A percentile compares a stretch with the other conserved stretches of the same genome.
phyloP scores from a whole-genome alignment of 2,329 filamentous ascomycete genomes.

The Scorias spongiosa region DNA sequence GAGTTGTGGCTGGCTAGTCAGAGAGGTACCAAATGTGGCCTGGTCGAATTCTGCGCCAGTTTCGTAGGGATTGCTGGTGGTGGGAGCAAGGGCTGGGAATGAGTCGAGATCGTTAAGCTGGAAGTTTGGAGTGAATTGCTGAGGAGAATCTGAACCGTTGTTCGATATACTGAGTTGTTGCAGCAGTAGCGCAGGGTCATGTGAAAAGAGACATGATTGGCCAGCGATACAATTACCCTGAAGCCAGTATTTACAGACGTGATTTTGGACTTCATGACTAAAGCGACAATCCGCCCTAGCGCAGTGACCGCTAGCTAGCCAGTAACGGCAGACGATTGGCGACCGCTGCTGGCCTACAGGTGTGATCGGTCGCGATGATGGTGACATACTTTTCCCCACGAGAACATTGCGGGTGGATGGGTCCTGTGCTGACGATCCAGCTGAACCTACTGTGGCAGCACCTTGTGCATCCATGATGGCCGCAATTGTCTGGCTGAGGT shows the following conservation, averaged over 20 bases:
- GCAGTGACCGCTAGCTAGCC: conserved; percentile 87
- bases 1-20: conserved; percentile 25
- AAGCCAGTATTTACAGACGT: conserved; percentile 99
- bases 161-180: conserved; percentile 59
- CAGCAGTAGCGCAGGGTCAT: conserved; percentile 78
- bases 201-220: conserved; percentile 89
- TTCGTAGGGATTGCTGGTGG: conserved; percentile 29
- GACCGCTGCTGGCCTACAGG: conserved; percentile 65
- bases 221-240: conserved; percentile 91
- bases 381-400: conserved; percentile 79
- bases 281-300: conserved; percentile 92
- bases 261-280: conserved; percentile 87
- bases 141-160: conserved; percentile 45
- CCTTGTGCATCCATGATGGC: conserved; percentile 66
- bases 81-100: conserved; percentile 58
- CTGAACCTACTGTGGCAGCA: conserved; percentile 19
- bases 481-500: conserved; percentile 80
- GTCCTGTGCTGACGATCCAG: conserved; percentile 32
- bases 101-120: conserved; percentile 71
- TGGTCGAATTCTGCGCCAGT: conserved; percentile 21
- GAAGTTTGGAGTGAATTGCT: conserved; percentile 49
- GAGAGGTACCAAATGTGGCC: conserved; percentile 27
- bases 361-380: conserved; percentile 56
- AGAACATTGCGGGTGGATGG: conserved; percentile 47
- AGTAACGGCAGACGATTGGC: conserved; percentile 92